phyloP scores from a whole-genome alignment of 2,329 filamentous ascomycete genomes.

The Fusarium concolor region DNA sequence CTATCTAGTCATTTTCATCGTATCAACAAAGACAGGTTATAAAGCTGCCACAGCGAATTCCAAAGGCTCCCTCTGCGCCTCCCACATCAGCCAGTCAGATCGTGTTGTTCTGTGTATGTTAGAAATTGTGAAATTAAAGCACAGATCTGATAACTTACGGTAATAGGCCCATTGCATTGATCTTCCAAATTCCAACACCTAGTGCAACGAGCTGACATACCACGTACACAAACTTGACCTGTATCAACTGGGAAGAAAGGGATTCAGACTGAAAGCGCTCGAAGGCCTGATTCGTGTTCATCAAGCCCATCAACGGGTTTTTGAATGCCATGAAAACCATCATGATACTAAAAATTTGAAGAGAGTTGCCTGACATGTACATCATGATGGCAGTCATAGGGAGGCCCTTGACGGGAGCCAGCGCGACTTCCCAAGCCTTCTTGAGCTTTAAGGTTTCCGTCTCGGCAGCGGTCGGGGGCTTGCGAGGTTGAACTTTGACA shows the following conservation, averaged over 20 bases:
- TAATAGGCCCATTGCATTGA: constrained; percentile 94
- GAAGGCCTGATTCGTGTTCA: constrained; percentile 89
- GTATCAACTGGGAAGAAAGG: constrained; percentile 77
- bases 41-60: constrained; percentile 75
- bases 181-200: constrained; percentile 92
- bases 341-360: constrained; percentile 99
- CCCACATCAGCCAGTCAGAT: constrained; percentile 98
- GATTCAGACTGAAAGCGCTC: constrained; percentile 87
- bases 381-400: constrained; percentile 99
- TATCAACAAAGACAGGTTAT: constrained; percentile 47
- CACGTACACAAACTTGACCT: constrained; percentile 89
- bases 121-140: constrained; percentile 12
- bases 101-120: constrained; percentile 77
- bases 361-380: constrained; percentile 99
- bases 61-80: constrained; percentile 75
- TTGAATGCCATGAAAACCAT: constrained; percentile 99
- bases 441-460: constrained; percentile 97
- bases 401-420: constrained; percentile 91
- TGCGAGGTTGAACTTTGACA: constrained; percentile 64
- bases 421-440: constrained; percentile 97
- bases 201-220: constrained; percentile 86
- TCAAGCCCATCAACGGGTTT: constrained; percentile 86
- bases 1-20: constrained; percentile 22
- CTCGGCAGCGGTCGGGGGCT: constrained; percentile 80
- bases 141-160: constrained; percentile 70